Conservation (phyloP, 2,329 filamentous ascomycete genomes). For the Escovopsis weberi region DNA sequence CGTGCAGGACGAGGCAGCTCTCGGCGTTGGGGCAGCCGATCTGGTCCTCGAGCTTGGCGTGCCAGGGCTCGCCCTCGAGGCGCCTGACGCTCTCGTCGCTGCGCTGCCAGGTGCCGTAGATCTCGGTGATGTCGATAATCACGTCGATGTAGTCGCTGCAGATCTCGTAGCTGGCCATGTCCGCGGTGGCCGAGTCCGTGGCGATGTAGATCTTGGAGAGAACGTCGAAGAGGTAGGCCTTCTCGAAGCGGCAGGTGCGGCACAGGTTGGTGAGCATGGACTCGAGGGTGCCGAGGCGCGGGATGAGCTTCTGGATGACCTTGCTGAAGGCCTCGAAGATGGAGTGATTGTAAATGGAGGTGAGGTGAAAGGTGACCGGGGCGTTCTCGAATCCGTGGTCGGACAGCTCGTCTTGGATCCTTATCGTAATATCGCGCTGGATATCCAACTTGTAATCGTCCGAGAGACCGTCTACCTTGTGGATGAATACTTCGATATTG, state of each 20-base stretch:
- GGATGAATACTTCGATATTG: slow-evolving; percentile 96
- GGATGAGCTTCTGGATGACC: slow-evolving; percentile 94
- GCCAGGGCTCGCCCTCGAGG: slow-evolving; percentile 47
- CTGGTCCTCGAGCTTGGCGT: slow-evolving; percentile 48
- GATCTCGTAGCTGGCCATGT: slow-evolving; percentile 94
- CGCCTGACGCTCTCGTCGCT: slow-evolving; percentile 37
- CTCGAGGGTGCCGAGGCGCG: slow-evolving; percentile 82
- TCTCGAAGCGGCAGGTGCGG: slow-evolving; percentile 88
- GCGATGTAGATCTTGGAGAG: slow-evolving; percentile 98
- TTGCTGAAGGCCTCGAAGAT: slow-evolving; percentile 98
- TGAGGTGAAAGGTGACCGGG: slow-evolving; percentile 87
- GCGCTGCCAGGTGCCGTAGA: slow-evolving; percentile 67
- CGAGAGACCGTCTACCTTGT: slow-evolving; percentile 95
- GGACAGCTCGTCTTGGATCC: slow-evolving; percentile 88
- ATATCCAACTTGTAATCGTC: slow-evolving; percentile 96
- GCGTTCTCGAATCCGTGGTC: slow-evolving; percentile 90
- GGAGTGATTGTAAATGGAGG: slow-evolving; percentile 95
- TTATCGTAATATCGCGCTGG: slow-evolving; percentile 89
- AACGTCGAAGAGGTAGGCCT: slow-evolving; percentile 95
- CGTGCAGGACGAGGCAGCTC: slow-evolving; percentile 52
- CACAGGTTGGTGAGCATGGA: slow-evolving; percentile 88
- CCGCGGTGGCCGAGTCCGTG: slow-evolving; percentile 81
- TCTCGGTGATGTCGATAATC: slow-evolving; percentile 90
- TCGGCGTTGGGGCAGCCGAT: slow-evolving; percentile 51
- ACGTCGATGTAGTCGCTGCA: slow-evolving; percentile 98